These are phyloP conservation scores for Arthroderma sp. DNA, from an alignment of 2,329 filamentous ascomycete species.

Conservation along the genomic window DNA sequence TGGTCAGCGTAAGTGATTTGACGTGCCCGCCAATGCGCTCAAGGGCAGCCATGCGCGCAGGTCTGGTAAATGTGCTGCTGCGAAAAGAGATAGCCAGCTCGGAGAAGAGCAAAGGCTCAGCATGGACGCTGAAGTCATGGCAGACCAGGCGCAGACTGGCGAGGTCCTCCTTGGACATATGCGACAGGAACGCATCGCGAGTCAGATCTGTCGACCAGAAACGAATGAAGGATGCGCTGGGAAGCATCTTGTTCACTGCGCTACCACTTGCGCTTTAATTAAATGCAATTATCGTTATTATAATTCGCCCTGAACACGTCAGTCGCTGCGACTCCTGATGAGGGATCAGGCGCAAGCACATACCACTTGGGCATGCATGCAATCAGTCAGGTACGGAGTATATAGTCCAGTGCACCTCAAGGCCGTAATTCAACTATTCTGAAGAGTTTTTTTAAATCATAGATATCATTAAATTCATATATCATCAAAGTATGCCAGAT, in stretches of 20 bases:
- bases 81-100: constrained; percentile 36
- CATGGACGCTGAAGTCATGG: constrained; percentile 23
- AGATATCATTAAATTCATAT: background rate
- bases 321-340: background rate
- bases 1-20: constrained; percentile 62
- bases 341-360: constrained; percentile 2
- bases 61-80: constrained; percentile 62
- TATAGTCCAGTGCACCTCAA: background rate
- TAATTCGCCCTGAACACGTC: background rate
- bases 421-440: background rate
- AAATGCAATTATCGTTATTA: background rate
- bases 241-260: constrained; percentile 6
- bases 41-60: constrained; percentile 60
- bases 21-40: constrained; percentile 67
- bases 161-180: constrained; percentile 25
- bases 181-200: constrained; percentile 24
- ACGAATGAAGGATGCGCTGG: constrained; percentile 21
- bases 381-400: background rate
- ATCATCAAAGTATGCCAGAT: constrained; percentile 1
- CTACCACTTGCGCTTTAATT: background rate
- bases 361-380: background rate
- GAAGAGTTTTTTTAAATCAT: background rate
- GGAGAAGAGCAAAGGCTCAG: constrained; percentile 31
- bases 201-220: constrained; percentile 28
- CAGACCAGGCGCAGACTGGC: constrained; percentile 27